phyloP scores from a whole-genome alignment of 2,329 filamentous ascomycete genomes.

The Endothia cerciana region DNA sequence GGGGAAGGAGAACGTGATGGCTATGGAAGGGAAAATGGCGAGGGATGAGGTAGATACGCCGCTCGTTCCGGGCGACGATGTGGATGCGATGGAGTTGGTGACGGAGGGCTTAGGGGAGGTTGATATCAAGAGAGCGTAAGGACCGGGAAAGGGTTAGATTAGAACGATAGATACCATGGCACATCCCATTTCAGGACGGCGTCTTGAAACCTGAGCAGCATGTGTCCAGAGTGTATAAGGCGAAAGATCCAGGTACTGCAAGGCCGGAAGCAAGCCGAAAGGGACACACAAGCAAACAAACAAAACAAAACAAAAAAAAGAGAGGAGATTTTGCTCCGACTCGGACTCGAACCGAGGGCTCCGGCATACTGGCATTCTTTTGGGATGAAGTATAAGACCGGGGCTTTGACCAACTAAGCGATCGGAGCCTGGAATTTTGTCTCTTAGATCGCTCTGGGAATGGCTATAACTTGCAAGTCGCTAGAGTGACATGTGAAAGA shows the following conservation, averaged over 20 bases:
- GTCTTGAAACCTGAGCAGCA: neutral
- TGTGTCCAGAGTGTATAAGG: no score
- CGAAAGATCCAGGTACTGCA: neutral
- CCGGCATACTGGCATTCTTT: slow-evolving; percentile 5
- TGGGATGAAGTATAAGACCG: slow-evolving; percentile 7
- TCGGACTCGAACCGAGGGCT: slow-evolving; percentile 11
- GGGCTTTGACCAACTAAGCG: slow-evolving; percentile 12
- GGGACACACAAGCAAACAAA: no score
- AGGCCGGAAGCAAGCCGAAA: neutral
- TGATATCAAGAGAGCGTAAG: slow-evolving; percentile 30
- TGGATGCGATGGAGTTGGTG: slow-evolving; percentile 54
- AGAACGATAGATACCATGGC: neutral
- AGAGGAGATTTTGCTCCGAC: neutral
- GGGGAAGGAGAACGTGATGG: slow-evolving; percentile 39
- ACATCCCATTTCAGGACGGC: neutral
- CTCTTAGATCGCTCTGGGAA: neutral
- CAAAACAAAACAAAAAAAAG: neutral
- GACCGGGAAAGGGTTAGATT: neutral
- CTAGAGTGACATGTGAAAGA: no score
- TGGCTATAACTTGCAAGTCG: neutral
- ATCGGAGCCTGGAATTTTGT: neutral
- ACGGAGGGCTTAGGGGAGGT: slow-evolving; percentile 60
- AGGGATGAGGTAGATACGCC: slow-evolving; percentile 54
- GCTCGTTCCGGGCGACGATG: slow-evolving; percentile 50
- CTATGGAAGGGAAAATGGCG: slow-evolving; percentile 43